Evolutionary conservation across 345 rosid species (phyloP).

Genomic region (Adansonia digitata): DNA sequence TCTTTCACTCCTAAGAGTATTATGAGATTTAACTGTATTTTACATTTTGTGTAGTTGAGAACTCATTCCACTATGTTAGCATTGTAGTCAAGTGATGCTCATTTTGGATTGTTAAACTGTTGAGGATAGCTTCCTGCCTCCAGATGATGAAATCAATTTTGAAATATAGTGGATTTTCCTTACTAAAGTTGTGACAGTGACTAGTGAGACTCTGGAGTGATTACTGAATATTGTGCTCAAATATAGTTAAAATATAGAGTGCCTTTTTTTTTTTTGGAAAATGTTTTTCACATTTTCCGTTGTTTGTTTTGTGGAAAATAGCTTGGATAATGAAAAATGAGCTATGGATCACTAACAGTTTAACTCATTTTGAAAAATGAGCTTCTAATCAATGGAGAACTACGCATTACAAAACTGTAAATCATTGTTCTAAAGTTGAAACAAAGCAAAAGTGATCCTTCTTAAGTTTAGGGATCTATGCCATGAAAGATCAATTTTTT

Average conservation of each 20-base stretch:
- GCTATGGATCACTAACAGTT: no score
- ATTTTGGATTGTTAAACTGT: neutral
- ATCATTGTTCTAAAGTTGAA: no score
- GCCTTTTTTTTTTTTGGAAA: neutral
- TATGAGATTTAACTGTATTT: neutral
- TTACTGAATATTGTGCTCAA: neutral
- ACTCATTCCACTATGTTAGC: neutral
- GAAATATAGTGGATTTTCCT: neutral
- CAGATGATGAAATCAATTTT: neutral
- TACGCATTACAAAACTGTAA: no score
- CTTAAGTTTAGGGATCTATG: no score
- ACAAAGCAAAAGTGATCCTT: no score
- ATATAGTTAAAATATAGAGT: neutral
- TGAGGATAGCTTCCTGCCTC: neutral
- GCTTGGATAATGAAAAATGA: no score
- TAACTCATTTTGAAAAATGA: no score
- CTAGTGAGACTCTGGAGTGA: neutral
- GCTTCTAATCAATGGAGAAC: no score
- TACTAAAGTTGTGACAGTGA: neutral
- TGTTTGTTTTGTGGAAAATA: neutral
- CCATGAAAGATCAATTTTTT: no score
- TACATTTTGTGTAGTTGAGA: no score
- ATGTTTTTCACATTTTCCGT: neutral
- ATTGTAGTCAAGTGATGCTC: neutral
- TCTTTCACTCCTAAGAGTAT: no score